Conservation (phyloP, 306 rosid genomes). For the Prunus mira region DNA sequence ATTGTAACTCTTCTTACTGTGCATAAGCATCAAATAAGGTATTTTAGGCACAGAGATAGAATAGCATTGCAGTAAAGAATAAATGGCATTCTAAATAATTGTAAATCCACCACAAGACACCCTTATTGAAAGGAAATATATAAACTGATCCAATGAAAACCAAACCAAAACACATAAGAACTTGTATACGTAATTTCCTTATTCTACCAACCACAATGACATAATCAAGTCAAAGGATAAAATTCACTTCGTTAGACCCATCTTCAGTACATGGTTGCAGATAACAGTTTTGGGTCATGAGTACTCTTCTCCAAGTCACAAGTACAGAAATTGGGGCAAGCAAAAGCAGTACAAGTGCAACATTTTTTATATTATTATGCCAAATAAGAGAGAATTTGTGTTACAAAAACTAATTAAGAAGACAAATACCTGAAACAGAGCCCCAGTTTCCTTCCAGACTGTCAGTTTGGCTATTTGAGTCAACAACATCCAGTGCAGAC, state of each 20-base stretch:
- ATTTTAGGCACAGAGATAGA: neutral
- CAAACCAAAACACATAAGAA: neutral
- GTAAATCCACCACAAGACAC: neutral
- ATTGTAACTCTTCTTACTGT: neutral
- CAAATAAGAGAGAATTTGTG: neutral
- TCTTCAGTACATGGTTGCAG: neutral
- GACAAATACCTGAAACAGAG: conserved; percentile 73
- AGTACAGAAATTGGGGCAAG: neutral
- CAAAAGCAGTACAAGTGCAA: neutral
- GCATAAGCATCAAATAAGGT: neutral
- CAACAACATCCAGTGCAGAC: conserved; percentile 50
- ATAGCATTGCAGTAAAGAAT: neutral
- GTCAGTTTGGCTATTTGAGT: conserved; percentile 61
- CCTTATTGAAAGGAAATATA: neutral
- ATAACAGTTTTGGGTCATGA: neutral
- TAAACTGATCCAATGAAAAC: neutral
- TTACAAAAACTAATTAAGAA: neutral
- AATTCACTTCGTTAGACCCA: neutral
- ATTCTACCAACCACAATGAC: neutral
- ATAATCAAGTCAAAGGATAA: neutral
- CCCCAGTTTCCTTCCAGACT: conserved; percentile 91
- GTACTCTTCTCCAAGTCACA: neutral
- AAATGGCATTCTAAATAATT: neutral
- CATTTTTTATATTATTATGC: neutral
- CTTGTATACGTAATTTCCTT: neutral